Percentiles rank a stretch among this genome's conserved stretches.
These are phyloP conservation scores for Glycine latifolia DNA, from an alignment of 306 rosid genomes.

Conservation along the genomic window DNA sequence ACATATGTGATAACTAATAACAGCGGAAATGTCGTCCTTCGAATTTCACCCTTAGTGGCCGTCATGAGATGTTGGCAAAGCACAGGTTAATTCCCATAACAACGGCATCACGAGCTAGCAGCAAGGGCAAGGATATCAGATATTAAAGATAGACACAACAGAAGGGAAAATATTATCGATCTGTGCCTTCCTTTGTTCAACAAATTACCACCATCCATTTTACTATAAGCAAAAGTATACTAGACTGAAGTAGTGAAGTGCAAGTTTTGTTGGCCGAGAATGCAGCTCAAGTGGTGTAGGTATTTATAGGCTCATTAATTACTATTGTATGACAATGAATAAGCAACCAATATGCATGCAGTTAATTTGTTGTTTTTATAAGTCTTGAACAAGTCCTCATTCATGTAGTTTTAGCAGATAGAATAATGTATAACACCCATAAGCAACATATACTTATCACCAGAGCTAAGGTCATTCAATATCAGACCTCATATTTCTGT, in stretches of 20 bases:
- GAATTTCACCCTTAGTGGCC: too few species aligned
- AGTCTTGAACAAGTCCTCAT: background rate
- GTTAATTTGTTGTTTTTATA: background rate
- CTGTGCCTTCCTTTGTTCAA: background rate
- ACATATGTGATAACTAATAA: too few species aligned
- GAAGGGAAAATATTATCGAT: slow-evolving; percentile 29
- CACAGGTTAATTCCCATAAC: background rate
- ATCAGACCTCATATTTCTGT: too few species aligned
- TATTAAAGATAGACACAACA: too few species aligned
- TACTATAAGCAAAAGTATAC: too few species aligned
- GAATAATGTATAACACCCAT: background rate
- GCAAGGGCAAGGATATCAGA: slow-evolving; percentile 45
- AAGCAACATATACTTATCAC: too few species aligned
- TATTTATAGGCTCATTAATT: background rate
- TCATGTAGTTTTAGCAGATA: background rate
- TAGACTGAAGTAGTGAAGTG: too few species aligned
- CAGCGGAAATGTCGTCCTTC: too few species aligned
- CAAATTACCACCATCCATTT: background rate
- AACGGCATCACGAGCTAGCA: slow-evolving; percentile 34
- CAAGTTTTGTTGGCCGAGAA: too few species aligned
- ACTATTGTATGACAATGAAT: background rate
- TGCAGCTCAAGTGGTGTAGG: too few species aligned
- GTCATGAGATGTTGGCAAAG: background rate
- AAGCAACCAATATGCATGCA: background rate
- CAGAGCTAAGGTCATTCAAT: too few species aligned